Percentiles rank a stretch among this genome's conserved stretches.
Conservation (phyloP, 2,329 filamentous ascomycete species). For the Metarhizium brunneum region DNA sequence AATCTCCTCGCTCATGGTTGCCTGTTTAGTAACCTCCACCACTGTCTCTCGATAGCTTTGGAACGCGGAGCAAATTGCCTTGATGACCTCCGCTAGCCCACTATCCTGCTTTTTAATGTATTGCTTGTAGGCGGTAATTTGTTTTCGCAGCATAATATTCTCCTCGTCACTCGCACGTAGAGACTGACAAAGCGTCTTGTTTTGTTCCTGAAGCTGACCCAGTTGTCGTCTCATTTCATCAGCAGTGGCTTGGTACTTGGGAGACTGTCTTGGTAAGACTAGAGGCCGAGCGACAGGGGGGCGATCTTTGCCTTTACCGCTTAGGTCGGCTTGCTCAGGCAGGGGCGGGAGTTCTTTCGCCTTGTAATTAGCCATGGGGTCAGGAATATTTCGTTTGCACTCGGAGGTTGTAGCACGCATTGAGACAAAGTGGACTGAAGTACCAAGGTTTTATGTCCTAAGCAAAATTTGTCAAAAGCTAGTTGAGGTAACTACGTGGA, state of each 20-base stretch:
- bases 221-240: not conserved
- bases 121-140: not conserved
- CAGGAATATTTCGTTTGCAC: no score
- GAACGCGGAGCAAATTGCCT: conserved; percentile 4
- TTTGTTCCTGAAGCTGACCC: conserved; percentile 3
- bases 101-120: conserved; percentile 1
- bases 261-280: not conserved
- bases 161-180: conserved; percentile 2
- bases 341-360: not conserved
- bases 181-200: not conserved
- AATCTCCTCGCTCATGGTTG: not conserved
- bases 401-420: no score
- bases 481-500: no score
- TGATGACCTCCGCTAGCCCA: not conserved
- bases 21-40: not conserved
- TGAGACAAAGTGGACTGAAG: not conserved
- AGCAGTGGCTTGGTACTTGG: not conserved
- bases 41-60: conserved; percentile 3
- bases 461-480: no score
- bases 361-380: not conserved
- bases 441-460: no score
- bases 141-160: not conserved
- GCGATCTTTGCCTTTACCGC: not conserved
- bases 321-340: not conserved
- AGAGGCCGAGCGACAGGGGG: not conserved